Base-by-base conservation (phyloP, 352 stramenopile species). In the Globisporangium carolinianum region DNA sequence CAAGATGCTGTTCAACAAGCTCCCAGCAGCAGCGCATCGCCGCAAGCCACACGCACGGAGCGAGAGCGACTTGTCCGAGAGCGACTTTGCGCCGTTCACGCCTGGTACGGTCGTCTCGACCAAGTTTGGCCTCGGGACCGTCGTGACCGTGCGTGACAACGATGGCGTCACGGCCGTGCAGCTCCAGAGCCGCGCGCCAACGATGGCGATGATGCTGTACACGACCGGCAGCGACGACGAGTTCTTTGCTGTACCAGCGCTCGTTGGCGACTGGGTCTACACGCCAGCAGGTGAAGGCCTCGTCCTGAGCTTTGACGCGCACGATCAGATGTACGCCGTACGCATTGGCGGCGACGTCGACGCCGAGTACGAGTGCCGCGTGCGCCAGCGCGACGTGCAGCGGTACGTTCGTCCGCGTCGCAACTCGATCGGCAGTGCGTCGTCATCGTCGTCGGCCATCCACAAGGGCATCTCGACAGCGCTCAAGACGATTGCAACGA, bases 401-500 rank as follows among this genome's bases (percentile, higher is more conserved):
- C 55, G 67, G 46, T 66, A 53, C 51, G 72, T 66, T 32, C 75
- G 75, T 37, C 61, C 68, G 38, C 61, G 72, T 9, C 61, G 62
- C 48, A 51, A 70, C 60, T 74, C 68, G n/a, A 54, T 73, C 37
- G 58, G 60, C 41, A 67, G 53, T 42, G 45, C 61, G 9, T 62
- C 68, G 17, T 64, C 70, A 0, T 69, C 68, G 17, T 65, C 70
- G 0, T 71, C 81, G 37, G 73, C 62, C 50, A 63, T 91, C 53
- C 63, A 63, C 48, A 76, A 76, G 56, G 69, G 73, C 43, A 50
- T 79, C 37, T 78, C 72, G 48, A 68, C 65, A 47, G 72, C 72
- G 32, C 56, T 88, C 18, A 84, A 86, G 61, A 81, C 68, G 45
- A 72, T 89, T 58, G 82, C 75, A 9, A 75, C 67, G 42, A 88